Evolutionary conservation across 805 yeast genomes (phyloP), one percentile per base, ranked within the genome.

Genomic region (Wickerhamiella parazyma): DNA sequence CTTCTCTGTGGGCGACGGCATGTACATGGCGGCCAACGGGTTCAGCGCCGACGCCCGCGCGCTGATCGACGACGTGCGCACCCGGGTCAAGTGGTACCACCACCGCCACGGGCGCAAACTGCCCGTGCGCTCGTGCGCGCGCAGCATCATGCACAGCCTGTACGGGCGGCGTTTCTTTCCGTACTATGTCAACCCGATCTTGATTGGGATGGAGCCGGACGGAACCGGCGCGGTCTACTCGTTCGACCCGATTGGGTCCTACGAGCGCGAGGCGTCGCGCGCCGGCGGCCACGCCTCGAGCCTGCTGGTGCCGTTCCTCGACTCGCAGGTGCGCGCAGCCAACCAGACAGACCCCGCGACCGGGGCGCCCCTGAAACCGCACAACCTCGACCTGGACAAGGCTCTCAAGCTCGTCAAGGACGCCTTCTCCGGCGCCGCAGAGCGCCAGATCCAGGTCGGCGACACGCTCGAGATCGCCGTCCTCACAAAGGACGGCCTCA

Each of bases 251-350:
- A 95, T 91, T 46, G 98, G 98, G 3, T 85, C 95, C 1, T 91
- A 91, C 60, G 97, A 91, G 65, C 76, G 95, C 56, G 96, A 87
- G 62, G 95, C 87, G 60, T 85, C 95, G 65, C 76, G 96, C 58
- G 97, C 97, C 2, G 96, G 94, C 51, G 98, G 98, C 35, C 91
- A 96, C 11, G 97, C 97, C 22, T 91, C 96, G 1, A 75, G 86
- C 50, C 73, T 91, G 65, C 86, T 91, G 52, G 86, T 87, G 93
- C 98, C 98, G 3, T 91, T 91, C 62, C 74, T 91, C 58, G 98
- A 91, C 64, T 89, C 87, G 63, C 98, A 91, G 68, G 98, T 91
- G 49, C 84, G 86, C 61, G 82, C 85, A 66, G 87, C 87, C 61
- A 91, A 91, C 67, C 98, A 91, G 64, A 75, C 70, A 60, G 87